These are phyloP conservation scores for Annulohypoxylon stygium DNA, from an alignment of 495 filamentous ascomycete genomes.

Conservation along the genomic window DNA sequence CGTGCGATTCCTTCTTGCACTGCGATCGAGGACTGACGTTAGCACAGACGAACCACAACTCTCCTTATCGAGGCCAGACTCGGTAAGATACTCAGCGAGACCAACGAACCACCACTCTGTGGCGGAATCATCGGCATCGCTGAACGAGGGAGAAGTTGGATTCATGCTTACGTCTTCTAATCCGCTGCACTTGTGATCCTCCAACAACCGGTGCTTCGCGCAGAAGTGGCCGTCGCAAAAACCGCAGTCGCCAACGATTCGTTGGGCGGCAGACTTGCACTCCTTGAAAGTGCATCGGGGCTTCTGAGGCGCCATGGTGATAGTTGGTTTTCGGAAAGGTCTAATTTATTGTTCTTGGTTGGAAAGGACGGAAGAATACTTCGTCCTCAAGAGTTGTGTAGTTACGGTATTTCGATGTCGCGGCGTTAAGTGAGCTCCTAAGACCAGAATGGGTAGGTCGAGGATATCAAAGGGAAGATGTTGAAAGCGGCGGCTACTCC, in stretches of 20 bases:
- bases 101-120: constrained; percentile 65
- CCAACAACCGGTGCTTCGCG: constrained; percentile 90
- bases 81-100: constrained; percentile 55
- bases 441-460: constrained; percentile 46
- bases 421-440: constrained; percentile 36
- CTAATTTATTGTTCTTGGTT: background rate
- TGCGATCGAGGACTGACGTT: constrained; percentile 45
- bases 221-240: constrained; percentile 96
- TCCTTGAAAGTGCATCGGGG: constrained; percentile 88
- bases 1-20: constrained; percentile 96
- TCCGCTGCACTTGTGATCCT: constrained; percentile 93
- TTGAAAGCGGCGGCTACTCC: constrained; percentile 41
- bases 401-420: constrained; percentile 28
- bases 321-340: constrained; percentile 12
- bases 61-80: constrained; percentile 49
- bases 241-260: constrained; percentile 94
- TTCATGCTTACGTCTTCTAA: constrained; percentile 80
- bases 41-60: constrained; percentile 47
- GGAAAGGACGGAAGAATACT: background rate
- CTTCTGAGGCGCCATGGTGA: constrained; percentile 77
- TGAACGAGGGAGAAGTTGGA: constrained; percentile 24
- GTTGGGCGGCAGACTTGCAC: constrained; percentile 85
- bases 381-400: constrained; percentile 36
- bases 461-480: constrained; percentile 50
- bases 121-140: background rate